phyloP scores from a whole-genome alignment of 805 yeast species.

The Saccharomycopsis javanensis region DNA sequence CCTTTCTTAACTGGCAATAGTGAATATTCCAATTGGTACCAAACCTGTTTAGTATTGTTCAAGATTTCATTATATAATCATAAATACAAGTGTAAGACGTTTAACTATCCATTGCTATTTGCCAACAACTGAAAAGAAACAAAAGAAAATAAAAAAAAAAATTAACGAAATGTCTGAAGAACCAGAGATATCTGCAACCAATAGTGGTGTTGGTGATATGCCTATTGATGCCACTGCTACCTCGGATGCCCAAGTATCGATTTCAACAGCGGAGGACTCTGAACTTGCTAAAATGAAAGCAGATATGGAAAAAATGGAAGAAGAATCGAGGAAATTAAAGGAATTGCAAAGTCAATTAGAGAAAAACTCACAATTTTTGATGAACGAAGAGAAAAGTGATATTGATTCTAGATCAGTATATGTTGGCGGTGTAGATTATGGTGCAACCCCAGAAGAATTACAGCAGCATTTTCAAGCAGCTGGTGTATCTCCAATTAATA shows the following conservation, averaged over 20 bases:
- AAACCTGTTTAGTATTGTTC: too few species aligned
- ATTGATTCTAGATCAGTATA: slow-evolving; percentile 70
- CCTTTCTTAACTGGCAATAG: too few species aligned
- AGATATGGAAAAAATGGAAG: slow-evolving; percentile 43
- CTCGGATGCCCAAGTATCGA: not conserved
- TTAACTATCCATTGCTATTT: too few species aligned
- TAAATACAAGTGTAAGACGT: too few species aligned
- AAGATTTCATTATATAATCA: too few species aligned
- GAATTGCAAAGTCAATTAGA: slow-evolving; percentile 45
- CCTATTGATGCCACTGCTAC: not conserved
- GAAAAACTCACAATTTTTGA: slow-evolving; percentile 31
- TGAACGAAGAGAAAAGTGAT: slow-evolving; percentile 44
- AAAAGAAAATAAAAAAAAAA: too few species aligned
- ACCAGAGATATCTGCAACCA: not conserved
- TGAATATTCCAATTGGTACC: too few species aligned
- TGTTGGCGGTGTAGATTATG: slow-evolving; percentile 81
- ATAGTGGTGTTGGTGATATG: not conserved
- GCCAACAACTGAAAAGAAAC: not conserved
- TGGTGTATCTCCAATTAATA: slow-evolving; percentile 51
- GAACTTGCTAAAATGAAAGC: slow-evolving; percentile 27
- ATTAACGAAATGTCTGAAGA: slow-evolving; percentile 13
- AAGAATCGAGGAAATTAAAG: slow-evolving; percentile 52
- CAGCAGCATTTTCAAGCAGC: slow-evolving; percentile 61
- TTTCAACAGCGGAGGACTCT: slow-evolving; percentile 6
- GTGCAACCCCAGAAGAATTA: slow-evolving; percentile 67